These are phyloP conservation scores for Coccomyxa sp. DNA, from an alignment of 139 green algal species.

Conservation along the genomic window DNA sequence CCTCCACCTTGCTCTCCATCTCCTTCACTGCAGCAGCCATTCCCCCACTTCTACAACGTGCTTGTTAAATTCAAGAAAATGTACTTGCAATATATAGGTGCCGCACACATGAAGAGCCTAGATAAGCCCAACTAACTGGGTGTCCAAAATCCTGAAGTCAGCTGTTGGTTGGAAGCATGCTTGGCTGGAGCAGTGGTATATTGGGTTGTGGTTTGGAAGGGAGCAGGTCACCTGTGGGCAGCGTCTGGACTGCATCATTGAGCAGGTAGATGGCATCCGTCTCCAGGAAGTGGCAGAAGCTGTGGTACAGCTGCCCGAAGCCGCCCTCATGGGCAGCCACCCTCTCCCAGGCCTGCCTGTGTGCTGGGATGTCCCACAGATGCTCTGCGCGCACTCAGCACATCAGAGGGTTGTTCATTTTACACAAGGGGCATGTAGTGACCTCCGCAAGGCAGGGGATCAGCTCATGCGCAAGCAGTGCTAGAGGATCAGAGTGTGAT, in stretches of 20 bases:
- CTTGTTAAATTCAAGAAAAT: too few relatives aligned
- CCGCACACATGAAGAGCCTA: not conserved
- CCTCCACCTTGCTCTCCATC: constrained; percentile 41
- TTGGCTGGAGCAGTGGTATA: not conserved
- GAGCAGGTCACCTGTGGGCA: constrained; percentile 47
- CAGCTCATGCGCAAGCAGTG: too few relatives aligned
- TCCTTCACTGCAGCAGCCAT: constrained; percentile 53
- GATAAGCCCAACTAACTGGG: not conserved
- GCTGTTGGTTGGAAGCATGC: too few relatives aligned
- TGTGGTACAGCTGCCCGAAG: constrained; percentile 33
- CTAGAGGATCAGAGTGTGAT: too few relatives aligned
- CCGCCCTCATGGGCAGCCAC: constrained; percentile 16
- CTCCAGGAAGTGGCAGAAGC: constrained; percentile 91
- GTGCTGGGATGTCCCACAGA: constrained; percentile 72
- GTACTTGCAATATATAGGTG: not conserved
- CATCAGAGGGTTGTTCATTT: not conserved
- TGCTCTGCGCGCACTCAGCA: constrained; percentile 44
- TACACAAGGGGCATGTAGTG: too few relatives aligned
- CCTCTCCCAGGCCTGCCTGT: constrained; percentile 37
- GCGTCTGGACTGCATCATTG: constrained; percentile 81
- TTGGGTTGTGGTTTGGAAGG: not conserved
- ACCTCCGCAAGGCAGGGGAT: too few relatives aligned
- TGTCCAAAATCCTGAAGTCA: not conserved
- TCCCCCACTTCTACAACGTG: too few relatives aligned
- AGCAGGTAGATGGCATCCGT: constrained; percentile 91